Base-by-base conservation (phyloP, 2,329 filamentous ascomycete species). In the Diaporthe eres region DNA sequence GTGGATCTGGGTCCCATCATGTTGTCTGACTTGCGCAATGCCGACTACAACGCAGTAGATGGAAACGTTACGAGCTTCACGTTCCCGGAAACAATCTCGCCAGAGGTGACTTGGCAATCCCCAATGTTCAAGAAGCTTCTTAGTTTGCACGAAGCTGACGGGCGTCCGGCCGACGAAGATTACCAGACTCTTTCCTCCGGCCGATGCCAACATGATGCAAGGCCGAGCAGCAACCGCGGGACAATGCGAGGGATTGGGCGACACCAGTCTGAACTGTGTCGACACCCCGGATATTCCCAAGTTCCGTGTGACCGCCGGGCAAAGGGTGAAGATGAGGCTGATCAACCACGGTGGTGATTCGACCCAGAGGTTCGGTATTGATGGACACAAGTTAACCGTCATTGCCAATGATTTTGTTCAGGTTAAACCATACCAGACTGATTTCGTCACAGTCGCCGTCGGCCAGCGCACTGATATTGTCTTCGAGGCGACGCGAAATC, bases 171-270 rank as follows among this genome's bases (percentile, higher is more conserved):
- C 19, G 12, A 60, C 19, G 5, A 60, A 60, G 55, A 60, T 60
- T 15, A 60, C 55, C 31, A 60, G 55, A 60, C 55, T 60, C 8
- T 60, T 60, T n/a, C 55, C 55, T 37, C 31, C 31, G 13, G 55
- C 55, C 31, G 31, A 60, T 37, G 31, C 55, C 55, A 60, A 60
- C 31, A 60, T 60, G 55, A 60, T 60, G 31, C 55, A 60, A 60
- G 55, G 55, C 55, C 55, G 55, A 60, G 4, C 55, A 53, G n/a
- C 49, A 13, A 25, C 49, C 4, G 31, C 28, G 22, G 55, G 31
- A 60, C 31, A 60, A 5, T 60, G 55, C 31, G 31, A 3, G 17
- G 55, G 34, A 4, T 0, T n/a, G 31, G 31, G 19, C 37, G 31
- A 37, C 12, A 12, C 51, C n/a, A 25, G 19, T 22, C 13, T 55